Percentiles rank a stretch among this genome's conserved stretches.
Conservation (phyloP, 1,284 basidiomycete genomes). For the Pseudozyma hubeiensis region DNA sequence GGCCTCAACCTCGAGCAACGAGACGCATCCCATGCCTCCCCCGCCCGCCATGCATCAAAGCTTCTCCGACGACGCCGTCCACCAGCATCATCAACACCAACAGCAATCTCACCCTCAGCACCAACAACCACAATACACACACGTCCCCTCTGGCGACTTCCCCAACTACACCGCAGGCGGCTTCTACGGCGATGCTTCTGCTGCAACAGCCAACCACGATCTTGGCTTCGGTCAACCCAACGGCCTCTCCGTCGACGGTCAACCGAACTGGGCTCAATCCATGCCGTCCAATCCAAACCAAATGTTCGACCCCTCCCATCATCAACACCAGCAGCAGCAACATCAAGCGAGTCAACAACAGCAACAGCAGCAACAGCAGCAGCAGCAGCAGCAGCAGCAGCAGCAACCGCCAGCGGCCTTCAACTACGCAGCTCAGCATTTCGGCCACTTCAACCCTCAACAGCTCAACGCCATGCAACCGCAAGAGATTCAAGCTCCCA, state of each 20-base stretch:
- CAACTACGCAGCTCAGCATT: conserved; percentile 23
- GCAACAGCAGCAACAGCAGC: conserved; percentile 15
- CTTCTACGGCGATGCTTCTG: conserved; percentile 24
- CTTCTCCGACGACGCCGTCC: conserved; percentile 37
- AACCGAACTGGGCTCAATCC: conserved; percentile 27
- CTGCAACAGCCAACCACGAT: conserved; percentile 5
- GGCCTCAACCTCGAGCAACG: conserved; percentile 12
- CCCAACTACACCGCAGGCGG: conserved; percentile 9
- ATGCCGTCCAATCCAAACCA: conserved; percentile 26
- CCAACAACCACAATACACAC: conserved; percentile 34
- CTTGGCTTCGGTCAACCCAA: conserved; percentile 8
- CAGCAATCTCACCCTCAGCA: conserved; percentile 31
- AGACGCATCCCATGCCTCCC: conserved; percentile 30
- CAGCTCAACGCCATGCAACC: conserved; percentile 27
- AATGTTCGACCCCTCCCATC: conserved; percentile 21
- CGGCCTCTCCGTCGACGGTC: conserved; percentile 16
- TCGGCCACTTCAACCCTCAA: conserved; percentile 45
- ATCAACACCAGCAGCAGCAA: conserved; percentile 23
- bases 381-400: conserved; percentile 13
- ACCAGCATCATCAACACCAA: conserved; percentile 44
- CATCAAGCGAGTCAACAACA: conserved; percentile 14
- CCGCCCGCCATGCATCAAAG: conserved; percentile 41
- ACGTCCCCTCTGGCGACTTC: conserved; percentile 36
- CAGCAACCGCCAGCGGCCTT: conserved; percentile 15
- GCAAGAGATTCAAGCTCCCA: conserved; percentile 40